Base-by-base conservation (phyloP, 768 basidiomycete genomes). In the Ramaria rubella region DNA sequence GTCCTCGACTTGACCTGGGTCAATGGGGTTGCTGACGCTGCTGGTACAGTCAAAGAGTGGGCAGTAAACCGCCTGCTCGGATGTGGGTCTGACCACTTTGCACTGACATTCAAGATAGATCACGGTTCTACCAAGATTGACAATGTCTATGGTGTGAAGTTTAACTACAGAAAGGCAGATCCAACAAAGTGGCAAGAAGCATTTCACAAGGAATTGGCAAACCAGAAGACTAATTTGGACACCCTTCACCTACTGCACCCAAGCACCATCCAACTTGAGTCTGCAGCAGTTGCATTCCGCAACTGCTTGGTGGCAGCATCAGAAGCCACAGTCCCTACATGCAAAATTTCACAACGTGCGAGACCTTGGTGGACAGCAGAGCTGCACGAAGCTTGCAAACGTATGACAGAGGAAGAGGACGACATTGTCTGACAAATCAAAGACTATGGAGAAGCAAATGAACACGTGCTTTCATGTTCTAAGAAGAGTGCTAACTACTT, bases 281-380 rank as follows among this genome's bases (percentile, higher is more conserved):
- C 11, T 11, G 36, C 36, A 38, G 36, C 36, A 38, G n/a, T 38
- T n/a, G 36, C 36, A 11, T 38, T 11, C n/a, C 11, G 36, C 11
- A n/a, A 38, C 36, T 38, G 36, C 36, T 38, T 38, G n/a, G 11
- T 11, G 11, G 36, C 36, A 38, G 36, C 62, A 0, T 62, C 69
- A 0, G 42, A 60, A 9, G 48, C 53, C 4, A 24, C 53, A 5
- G 65, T 70, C 0, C 70, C 69, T 0, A 23, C 49, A 2, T 24
- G 57, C 1, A 57, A 60, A 27, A 62, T 63, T 1, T 59, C 52
- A 1, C 66, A 64, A 1, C 63, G 64, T 49, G 24, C 58, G 2
- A 73, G 72, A 34, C 26, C 63, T 1, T 75, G 72, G 74, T 75
- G 67, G 69, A 64, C 53, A 5, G 49, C 57, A 15, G 69, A 70